These are phyloP conservation scores for Microcos paniculata DNA, from an alignment of 345 rosid genomes.

Conservation along the genomic window DNA sequence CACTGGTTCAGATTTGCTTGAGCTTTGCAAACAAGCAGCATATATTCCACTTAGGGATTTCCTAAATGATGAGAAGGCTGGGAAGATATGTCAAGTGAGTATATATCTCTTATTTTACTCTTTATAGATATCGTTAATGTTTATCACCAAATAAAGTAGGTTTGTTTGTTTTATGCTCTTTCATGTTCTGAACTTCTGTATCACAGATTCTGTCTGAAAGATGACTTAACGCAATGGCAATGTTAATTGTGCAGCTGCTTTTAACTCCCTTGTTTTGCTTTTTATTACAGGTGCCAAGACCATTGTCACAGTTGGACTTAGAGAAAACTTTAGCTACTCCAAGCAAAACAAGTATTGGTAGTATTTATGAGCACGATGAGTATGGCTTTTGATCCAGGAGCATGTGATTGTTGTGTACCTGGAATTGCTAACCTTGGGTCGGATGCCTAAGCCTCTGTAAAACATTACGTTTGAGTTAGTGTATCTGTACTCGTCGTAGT, in stretches of 20 bases:
- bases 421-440: constrained; percentile 7
- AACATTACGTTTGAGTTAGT: neutral
- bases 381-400: constrained; percentile 43
- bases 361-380: constrained; percentile 54
- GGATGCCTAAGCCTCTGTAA: neutral
- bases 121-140: neutral
- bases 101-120: neutral
- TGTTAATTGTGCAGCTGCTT: neutral
- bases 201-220: no score
- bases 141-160: neutral
- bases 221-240: neutral
- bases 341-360: constrained; percentile 58
- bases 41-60: constrained; percentile 84
- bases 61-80: constrained; percentile 72
- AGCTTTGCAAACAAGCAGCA: constrained; percentile 94
- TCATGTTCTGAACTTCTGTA: neutral
- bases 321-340: constrained; percentile 66
- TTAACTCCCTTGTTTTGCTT: neutral
- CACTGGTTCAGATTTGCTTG: constrained; percentile 90
- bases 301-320: constrained; percentile 63
- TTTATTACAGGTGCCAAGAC: constrained; percentile 43
- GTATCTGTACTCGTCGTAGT: neutral
- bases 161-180: neutral
- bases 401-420: constrained; percentile 21
- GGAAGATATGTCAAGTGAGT: constrained; percentile 59